Evolutionary conservation across 1,139 yeast species (phyloP).

Genomic region (Saccharomyces hybrid): DNA sequence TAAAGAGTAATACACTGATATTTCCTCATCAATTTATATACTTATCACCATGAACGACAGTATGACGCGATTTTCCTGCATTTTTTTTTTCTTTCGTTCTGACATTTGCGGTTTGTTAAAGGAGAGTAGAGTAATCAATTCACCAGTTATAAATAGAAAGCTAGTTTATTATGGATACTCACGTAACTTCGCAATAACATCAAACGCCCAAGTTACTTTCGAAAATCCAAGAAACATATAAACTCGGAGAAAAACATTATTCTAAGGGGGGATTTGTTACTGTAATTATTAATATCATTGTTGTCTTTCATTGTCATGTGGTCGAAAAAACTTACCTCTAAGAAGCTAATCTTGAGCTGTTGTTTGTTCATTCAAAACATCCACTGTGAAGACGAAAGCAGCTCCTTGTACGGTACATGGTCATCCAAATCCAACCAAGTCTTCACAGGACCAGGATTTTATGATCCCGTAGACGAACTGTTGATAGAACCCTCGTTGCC

Average conservation of each 20-base stretch:
- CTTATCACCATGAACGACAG: not conserved
- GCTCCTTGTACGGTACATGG: conserved; percentile 79
- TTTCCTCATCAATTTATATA: not conserved
- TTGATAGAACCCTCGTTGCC: conserved; percentile 93
- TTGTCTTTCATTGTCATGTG: not conserved
- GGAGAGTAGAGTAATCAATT: not conserved
- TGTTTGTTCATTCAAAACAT: not conserved
- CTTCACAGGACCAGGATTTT: conserved; percentile 94
- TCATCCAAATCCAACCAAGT: conserved; percentile 87
- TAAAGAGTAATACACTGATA: not conserved
- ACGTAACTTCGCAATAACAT: not conserved
- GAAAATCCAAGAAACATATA: not conserved
- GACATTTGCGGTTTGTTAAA: not conserved
- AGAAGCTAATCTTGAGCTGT: not conserved
- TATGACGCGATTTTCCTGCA: not conserved
- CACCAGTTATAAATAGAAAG: not conserved
- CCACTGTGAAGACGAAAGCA: not conserved
- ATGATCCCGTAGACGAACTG: conserved; percentile 90
- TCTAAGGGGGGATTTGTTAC: not conserved
- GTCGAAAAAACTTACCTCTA: not conserved
- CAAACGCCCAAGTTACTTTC: not conserved
- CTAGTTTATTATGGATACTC: not conserved
- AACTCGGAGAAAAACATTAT: not conserved
- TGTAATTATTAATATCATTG: not conserved
- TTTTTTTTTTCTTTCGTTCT: not conserved